Conservation (phyloP, 1,139 yeast species). For the Meyerozyma sp. region DNA sequence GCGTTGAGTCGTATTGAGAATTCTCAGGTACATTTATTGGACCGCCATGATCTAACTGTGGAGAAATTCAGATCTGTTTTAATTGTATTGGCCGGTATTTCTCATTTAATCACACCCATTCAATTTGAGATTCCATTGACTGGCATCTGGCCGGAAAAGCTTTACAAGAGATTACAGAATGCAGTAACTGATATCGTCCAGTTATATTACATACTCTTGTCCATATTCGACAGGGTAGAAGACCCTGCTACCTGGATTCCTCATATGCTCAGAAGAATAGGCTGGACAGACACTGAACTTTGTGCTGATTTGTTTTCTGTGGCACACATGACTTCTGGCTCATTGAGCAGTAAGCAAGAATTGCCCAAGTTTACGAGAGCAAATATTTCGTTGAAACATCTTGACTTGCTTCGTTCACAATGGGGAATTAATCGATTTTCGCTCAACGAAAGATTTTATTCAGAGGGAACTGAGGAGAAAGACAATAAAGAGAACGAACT, state of each 20-base stretch:
- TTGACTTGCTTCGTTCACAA: conserved; percentile 22
- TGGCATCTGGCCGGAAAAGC: conserved; percentile 32
- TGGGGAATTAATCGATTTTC: conserved; percentile 25
- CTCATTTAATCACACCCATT: conserved; percentile 21
- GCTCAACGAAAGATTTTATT: conserved; percentile 24
- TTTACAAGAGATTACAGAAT: conserved; percentile 20
- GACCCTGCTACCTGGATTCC: conserved; percentile 26
- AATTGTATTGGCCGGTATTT: conserved; percentile 18
- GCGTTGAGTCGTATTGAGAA: conserved; percentile 19
- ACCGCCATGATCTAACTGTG: conserved; percentile 20
- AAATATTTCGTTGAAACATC: conserved; percentile 26
- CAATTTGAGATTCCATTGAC: conserved; percentile 27
- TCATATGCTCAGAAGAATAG: conserved; percentile 22
- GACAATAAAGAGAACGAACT: neutral
- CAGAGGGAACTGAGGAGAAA: conserved; percentile 1
- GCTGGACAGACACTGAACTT: conserved; percentile 27
- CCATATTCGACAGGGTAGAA: conserved; percentile 21
- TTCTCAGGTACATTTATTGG: conserved; percentile 13
- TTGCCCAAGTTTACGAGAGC: conserved; percentile 33
- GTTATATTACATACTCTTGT: conserved; percentile 21
- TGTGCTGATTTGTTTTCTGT: conserved; percentile 28
- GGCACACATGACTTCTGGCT: conserved; percentile 29
- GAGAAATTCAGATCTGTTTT: conserved; percentile 20
- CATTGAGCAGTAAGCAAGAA: conserved; percentile 20
- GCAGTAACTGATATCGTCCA: conserved; percentile 25